Evolutionary conservation across 345 rosid species (phyloP), one percentile per base, ranked within the genome.

Genomic region (Syzygium oleosum): DNA sequence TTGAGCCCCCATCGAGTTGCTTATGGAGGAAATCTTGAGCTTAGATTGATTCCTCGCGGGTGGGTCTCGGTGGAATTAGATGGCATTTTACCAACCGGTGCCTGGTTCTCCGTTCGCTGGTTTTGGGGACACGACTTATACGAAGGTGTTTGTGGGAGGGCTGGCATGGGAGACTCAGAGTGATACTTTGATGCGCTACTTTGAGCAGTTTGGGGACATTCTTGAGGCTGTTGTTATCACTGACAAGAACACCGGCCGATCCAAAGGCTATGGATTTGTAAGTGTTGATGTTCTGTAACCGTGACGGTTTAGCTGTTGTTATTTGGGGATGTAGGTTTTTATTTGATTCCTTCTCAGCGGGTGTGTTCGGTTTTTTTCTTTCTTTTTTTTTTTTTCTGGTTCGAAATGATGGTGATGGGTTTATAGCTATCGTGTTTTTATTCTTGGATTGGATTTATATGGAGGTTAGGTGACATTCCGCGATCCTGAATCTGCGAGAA

Each of bases 251-350:
- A 92, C 92, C 21, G 91, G 90, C 84, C 90, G 92, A 78, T 92
- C 93, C 52, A 92, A 92, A 55, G 93, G 93, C 89, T 92, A 92
- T 55, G 93, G 93, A 38, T 92, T 92, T 59, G 92, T 92, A 61
- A 87, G 89, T 84, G 54, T 52, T 61, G 31, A 80, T 53, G n/a
- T 38, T 49, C 46, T 73, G 49, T 38, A 38, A 73, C 83, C 10
- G 49, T 21, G 83, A 38, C 46, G 27, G 31, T 49, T 85, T 85
- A 38, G 22, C 25, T 21, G 49, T 73, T 73, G 83, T 38, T 21
- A 73, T 73, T 17, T 73, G 27, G 49, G 25, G 83, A 38, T 38
- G 46, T 73, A 7, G 23, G 49, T 38, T 10, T 73, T 73, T 38
- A 73, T 73, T 38, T 73, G 21, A n/a, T 73, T 38, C 27, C 49